Base-by-base conservation (phyloP, 345 rosid genomes). In the Salix caprea region DNA sequence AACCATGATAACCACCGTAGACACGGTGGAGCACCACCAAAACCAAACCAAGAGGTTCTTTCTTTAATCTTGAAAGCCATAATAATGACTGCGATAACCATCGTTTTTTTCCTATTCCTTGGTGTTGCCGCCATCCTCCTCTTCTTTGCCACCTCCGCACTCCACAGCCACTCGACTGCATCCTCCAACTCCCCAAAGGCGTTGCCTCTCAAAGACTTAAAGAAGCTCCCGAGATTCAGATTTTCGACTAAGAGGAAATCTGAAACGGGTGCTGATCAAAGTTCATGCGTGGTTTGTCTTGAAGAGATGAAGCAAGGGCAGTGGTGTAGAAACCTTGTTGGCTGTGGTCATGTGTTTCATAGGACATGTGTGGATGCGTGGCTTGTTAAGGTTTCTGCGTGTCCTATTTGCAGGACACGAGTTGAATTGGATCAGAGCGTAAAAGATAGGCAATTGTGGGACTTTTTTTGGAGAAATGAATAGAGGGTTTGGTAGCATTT, bases 321-420 rank as follows among this genome's bases (percentile, higher is more conserved):
- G 81, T 90, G 96, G 97, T 95, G 99, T 81, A 72, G 99, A 76
- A 82, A 74, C 42, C 86, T 95, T 16, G 77, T 48, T n/a, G 85
- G 82, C 5, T 95, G 99, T 50, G 94, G 96, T 11, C 99, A 95
- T 69, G 75, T 92, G 24, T 93, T 93, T 74, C 99, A 95, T 54
- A 83, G 85, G 73, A 86, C 82, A 78, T 95, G 99, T 81, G 91
- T 95, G 46, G 97, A 95, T 74, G 70, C 84, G 37, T 93, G 99
- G 99, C 84, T 95, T 58, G 78, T 89, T 26, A 90, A 90, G 83
- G 91, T 87, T 28, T 79, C 88, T 7, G 84, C 91, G 44, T 95
- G 99, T 68, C 97, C 97, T 3, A 82, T 87, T 61, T 95, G 99
- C 71, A 83, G 99, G 70, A 78, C 86, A 5, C 79, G 65, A 72